phyloP scores from a whole-genome alignment of 2,329 filamentous ascomycete species.

The Alternaria sp. region DNA sequence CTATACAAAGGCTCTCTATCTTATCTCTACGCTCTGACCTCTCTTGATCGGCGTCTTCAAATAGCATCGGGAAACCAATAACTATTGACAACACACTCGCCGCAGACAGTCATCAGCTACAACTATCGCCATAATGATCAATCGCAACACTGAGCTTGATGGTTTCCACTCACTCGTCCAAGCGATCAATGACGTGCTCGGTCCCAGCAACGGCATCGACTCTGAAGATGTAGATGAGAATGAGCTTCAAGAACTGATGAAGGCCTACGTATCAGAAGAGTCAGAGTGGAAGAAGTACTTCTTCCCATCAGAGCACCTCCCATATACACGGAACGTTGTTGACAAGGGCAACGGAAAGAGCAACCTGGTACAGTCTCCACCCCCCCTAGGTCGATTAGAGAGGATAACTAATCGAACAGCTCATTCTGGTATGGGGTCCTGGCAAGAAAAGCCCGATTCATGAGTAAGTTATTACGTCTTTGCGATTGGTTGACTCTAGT shows the following conservation, averaged over 20 bases:
- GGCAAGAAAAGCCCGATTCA: slow-evolving; percentile 86
- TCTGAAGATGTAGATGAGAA: slow-evolving; percentile 82
- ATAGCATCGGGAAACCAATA: background rate
- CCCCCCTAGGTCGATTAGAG: background rate
- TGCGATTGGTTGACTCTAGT: slow-evolving; percentile 22
- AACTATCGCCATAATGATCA: slow-evolving; percentile 29
- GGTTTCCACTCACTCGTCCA: slow-evolving; percentile 75
- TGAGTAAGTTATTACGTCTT: slow-evolving; percentile 59
- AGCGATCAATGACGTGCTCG: slow-evolving; percentile 77
- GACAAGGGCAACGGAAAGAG: slow-evolving; percentile 87
- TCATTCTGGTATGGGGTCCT: slow-evolving; percentile 89
- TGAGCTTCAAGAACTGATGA: slow-evolving; percentile 77
- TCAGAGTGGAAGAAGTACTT: slow-evolving; percentile 79
- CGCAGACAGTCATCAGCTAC: background rate
- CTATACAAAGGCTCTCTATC: slow-evolving; percentile 19
- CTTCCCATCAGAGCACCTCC: slow-evolving; percentile 72
- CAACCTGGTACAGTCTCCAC: slow-evolving; percentile 67
- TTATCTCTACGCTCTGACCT: slow-evolving; percentile 7
- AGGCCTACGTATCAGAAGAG: slow-evolving; percentile 73
- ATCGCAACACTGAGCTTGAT: slow-evolving; percentile 29
- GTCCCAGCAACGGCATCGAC: slow-evolving; percentile 81
- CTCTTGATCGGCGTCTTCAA: background rate
- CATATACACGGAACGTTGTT: slow-evolving; percentile 88
- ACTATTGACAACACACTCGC: background rate
- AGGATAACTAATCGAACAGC: slow-evolving; percentile 57